These are phyloP conservation scores for Schwanniomyces polymorphus DNA, from an alignment of 805 yeast genomes.

Conservation along the genomic window DNA sequence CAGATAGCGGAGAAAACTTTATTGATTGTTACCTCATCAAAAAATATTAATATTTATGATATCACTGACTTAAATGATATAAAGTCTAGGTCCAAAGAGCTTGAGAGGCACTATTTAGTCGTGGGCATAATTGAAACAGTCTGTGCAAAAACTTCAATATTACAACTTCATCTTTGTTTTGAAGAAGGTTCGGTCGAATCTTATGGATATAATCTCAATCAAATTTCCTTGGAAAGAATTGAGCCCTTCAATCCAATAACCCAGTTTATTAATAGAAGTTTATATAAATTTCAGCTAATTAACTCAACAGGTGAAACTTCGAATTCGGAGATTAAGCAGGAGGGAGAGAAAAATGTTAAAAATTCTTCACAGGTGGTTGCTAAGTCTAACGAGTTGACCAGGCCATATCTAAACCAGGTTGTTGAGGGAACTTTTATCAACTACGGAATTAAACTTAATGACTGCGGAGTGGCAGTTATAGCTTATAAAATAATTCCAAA, in stretches of 20 bases:
- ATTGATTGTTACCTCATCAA: conserved; percentile 2
- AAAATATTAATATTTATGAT: neutral
- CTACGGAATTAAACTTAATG: conserved; percentile 19
- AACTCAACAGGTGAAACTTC: conserved; percentile 15
- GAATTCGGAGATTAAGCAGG: conserved; percentile 4
- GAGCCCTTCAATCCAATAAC: conserved; percentile 8
- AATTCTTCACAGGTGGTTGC: neutral
- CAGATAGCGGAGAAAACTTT: neutral
- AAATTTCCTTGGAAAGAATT: neutral
- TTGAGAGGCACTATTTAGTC: neutral
- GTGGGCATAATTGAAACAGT: conserved; percentile 3
- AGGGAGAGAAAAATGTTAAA: conserved; percentile 3
- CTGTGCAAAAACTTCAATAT: neutral
- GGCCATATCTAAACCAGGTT: conserved; percentile 16
- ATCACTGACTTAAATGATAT: neutral
- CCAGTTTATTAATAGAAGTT: conserved; percentile 16
- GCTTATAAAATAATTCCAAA: conserved; percentile 26
- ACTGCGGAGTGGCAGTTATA: conserved; percentile 19
- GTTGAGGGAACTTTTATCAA: conserved; percentile 28
- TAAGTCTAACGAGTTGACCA: conserved; percentile 7
- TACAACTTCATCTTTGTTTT: conserved; percentile 12
- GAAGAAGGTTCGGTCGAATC: conserved; percentile 21
- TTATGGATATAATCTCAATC: conserved; percentile 4
- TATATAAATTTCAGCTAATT: conserved; percentile 20
- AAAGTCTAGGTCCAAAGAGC: neutral